These are phyloP conservation scores for Paragyromitra xinjiangensis DNA, from an alignment of 495 filamentous ascomycete species.

Conservation along the genomic window DNA sequence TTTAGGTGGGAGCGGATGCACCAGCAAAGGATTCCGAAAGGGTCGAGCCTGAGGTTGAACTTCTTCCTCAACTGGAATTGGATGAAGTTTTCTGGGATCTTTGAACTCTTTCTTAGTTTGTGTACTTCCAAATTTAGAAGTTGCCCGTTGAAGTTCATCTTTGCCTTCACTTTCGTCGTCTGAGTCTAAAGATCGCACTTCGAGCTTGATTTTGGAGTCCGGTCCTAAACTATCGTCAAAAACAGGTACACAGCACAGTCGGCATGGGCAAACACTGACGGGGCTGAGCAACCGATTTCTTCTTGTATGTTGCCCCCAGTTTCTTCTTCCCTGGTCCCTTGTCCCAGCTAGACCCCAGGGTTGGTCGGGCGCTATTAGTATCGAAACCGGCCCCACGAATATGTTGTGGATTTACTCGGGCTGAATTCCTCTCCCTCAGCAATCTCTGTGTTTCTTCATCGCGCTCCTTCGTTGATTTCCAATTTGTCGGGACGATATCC, in stretches of 20 bases:
- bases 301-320: constrained; percentile 9
- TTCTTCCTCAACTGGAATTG: constrained; percentile 19
- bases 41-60: background rate
- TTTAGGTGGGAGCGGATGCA: constrained; percentile 8
- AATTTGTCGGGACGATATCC: constrained; percentile 27
- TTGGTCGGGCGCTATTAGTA: constrained; percentile 14
- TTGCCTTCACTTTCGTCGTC: constrained; percentile 20
- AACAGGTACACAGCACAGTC: background rate
- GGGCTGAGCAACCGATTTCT: constrained; percentile 7
- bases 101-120: constrained; percentile 19
- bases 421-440: constrained; percentile 18
- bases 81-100: constrained; percentile 19
- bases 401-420: constrained; percentile 39
- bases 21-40: constrained; percentile 24
- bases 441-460: constrained; percentile 34
- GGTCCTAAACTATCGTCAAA: constrained; percentile 18
- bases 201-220: background rate
- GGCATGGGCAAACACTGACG: constrained; percentile 23
- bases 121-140: constrained; percentile 6
- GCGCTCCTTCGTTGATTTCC: constrained; percentile 21
- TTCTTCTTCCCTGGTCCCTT: constrained; percentile 23
- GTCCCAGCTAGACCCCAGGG: constrained; percentile 23
- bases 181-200: constrained; percentile 1
- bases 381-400: constrained; percentile 31
- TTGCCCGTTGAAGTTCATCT: constrained; percentile 14